phyloP scores from a whole-genome alignment of 257 asterid species.

The Petrea volubilis region DNA sequence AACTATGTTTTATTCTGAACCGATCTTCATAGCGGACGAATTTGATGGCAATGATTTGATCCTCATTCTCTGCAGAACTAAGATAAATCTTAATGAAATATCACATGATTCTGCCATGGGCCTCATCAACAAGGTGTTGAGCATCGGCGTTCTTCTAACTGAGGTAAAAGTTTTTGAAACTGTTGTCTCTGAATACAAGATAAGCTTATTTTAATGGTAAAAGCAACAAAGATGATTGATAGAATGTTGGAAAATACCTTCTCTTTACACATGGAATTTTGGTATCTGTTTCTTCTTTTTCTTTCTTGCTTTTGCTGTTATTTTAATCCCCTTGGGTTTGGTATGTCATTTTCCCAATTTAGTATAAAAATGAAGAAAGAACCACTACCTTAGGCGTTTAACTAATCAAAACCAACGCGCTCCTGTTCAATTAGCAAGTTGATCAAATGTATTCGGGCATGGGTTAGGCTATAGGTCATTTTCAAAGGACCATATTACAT shows the following conservation, averaged over 20 bases:
- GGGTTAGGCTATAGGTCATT: slow-evolving; percentile 1
- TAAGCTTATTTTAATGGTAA: background rate
- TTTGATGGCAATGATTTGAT: slow-evolving; percentile 17
- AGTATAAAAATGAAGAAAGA: background rate
- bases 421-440: background rate
- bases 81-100: slow-evolving; percentile 88
- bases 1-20: slow-evolving; percentile 4
- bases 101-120: slow-evolving; percentile 97
- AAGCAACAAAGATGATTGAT: background rate
- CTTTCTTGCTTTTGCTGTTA: background rate
- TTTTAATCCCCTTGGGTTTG: background rate
- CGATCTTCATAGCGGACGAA: background rate
- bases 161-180: slow-evolving; percentile 56
- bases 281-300: background rate
- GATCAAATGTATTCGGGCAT: background rate
- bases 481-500: background rate
- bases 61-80: slow-evolving; percentile 53
- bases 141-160: slow-evolving; percentile 77
- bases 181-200: slow-evolving; percentile 18
- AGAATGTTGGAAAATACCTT: background rate
- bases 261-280: background rate
- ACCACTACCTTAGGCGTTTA: background rate
- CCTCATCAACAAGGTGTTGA: slow-evolving; percentile 68
- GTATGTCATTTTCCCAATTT: background rate
- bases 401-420: background rate